phyloP scores from a whole-genome alignment of 192 early-diverging fungal species.

The Coemansia furcata region DNA sequence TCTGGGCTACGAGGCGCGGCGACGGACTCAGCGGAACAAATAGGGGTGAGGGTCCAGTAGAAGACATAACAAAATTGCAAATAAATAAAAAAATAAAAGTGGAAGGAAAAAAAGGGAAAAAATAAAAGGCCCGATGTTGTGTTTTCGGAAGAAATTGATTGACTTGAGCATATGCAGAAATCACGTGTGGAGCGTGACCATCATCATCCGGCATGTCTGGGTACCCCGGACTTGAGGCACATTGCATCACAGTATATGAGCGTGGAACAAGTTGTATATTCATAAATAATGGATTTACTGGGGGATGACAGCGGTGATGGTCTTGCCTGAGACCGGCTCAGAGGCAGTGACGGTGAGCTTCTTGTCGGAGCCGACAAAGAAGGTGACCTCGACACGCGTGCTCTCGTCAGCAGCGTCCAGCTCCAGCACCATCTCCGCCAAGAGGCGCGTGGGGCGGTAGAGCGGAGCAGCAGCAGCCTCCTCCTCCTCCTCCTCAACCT shows the following conservation, averaged over 20 bases:
- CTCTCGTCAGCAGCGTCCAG: constrained; percentile 27
- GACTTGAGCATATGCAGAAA: background rate
- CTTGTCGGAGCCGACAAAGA: constrained; percentile 42
- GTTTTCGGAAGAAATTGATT: background rate
- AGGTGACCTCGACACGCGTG: constrained; percentile 41
- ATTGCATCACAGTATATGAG: background rate
- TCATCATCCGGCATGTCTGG: background rate
- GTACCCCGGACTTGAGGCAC: background rate
- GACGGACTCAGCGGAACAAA: constrained; percentile 39
- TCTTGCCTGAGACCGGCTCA: constrained; percentile 48
- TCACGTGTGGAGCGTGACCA: background rate
- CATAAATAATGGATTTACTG: background rate
- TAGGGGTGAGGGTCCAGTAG: constrained; percentile 33
- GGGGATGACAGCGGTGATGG: constrained; percentile 44
- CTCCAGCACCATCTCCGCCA: constrained; percentile 51
- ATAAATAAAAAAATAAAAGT: background rate
- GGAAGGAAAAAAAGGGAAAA: background rate
- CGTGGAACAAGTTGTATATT: background rate
- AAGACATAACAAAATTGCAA: background rate
- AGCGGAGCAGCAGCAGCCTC: constrained; percentile 18
- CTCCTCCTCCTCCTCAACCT: constrained; percentile 43
- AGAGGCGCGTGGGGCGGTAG: constrained; percentile 44
- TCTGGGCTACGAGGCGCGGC: constrained; percentile 39
- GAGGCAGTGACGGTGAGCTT: constrained; percentile 49
- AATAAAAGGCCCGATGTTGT: background rate